Conservation (phyloP, 2,329 filamentous ascomycete genomes). For the Elsinoe perseae region DNA sequence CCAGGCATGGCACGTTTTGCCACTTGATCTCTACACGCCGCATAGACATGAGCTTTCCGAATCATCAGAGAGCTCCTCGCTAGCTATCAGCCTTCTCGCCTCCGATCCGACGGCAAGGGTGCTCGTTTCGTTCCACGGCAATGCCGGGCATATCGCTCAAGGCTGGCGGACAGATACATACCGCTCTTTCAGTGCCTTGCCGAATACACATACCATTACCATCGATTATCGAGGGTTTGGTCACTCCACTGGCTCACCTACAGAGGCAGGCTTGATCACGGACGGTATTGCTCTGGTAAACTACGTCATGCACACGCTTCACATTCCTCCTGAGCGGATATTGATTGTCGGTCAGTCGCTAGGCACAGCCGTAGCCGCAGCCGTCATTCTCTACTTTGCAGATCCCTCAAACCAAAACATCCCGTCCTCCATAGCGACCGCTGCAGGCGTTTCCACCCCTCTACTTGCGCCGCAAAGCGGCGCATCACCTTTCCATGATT, state of each 20-base stretch:
- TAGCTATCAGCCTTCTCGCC: slow-evolving; percentile 43
- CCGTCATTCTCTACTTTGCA: slow-evolving; percentile 61
- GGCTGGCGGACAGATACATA: slow-evolving; percentile 68
- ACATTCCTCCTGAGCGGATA: slow-evolving; percentile 62
- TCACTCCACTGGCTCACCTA: slow-evolving; percentile 68
- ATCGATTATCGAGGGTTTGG: slow-evolving; percentile 91
- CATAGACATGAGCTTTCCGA: slow-evolving; percentile 57
- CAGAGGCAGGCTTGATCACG: slow-evolving; percentile 70
- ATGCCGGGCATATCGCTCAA: slow-evolving; percentile 79
- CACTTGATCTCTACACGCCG: slow-evolving; percentile 64
- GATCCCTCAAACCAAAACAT: slow-evolving; percentile 20
- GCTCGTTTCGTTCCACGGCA: slow-evolving; percentile 54
- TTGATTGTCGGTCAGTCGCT: slow-evolving; percentile 80
- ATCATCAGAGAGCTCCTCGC: slow-evolving; percentile 43
- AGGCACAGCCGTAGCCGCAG: slow-evolving; percentile 75
- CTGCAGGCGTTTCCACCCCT: neutral
- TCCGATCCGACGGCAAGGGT: slow-evolving; percentile 47
- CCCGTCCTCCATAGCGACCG: neutral
- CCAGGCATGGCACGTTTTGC: slow-evolving; percentile 87
- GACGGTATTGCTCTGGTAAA: slow-evolving; percentile 68
- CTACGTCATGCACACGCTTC: slow-evolving; percentile 58
- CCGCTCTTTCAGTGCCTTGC: slow-evolving; percentile 65
- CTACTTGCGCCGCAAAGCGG: neutral
- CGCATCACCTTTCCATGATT: neutral
- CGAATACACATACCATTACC: slow-evolving; percentile 70